Percentiles rank a stretch among this genome's conserved stretches.
Conservation (phyloP, 257 asterid species). For the Misopates orontium region DNA sequence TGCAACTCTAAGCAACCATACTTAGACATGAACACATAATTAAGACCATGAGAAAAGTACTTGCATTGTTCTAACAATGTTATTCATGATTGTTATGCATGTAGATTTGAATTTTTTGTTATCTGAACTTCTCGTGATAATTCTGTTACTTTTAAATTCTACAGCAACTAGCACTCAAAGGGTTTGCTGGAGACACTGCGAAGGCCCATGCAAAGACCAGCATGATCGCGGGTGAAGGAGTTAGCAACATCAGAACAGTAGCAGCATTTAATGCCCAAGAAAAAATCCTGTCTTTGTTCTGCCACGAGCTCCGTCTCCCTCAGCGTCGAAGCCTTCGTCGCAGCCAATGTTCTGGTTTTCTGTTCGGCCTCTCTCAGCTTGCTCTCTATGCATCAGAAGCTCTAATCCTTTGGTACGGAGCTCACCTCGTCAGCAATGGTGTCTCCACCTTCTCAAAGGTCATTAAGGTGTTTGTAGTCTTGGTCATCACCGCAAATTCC, state of each 20-base stretch:
- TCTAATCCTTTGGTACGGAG: slow-evolving; percentile 87
- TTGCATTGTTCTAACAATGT: not conserved
- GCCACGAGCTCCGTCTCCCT: slow-evolving; percentile 76
- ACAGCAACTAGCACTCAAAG: slow-evolving; percentile 96
- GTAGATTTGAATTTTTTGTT: not conserved
- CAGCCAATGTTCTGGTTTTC: slow-evolving; percentile 70
- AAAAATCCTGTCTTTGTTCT: slow-evolving; percentile 66
- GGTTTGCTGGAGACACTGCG: slow-evolving; percentile 98
- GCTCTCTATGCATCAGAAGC: slow-evolving; percentile 98
- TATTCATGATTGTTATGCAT: not conserved
- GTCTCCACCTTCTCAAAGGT: slow-evolving; percentile 88
- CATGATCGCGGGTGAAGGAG: slow-evolving; percentile 99
- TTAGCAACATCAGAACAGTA: slow-evolving; percentile 93
- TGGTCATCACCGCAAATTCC: slow-evolving; percentile 88
- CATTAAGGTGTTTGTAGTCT: slow-evolving; percentile 86
- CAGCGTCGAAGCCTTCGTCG: slow-evolving; percentile 68
- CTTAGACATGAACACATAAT: no score
- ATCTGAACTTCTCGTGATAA: not conserved
- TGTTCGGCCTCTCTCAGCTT: slow-evolving; percentile 93
- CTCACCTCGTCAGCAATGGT: slow-evolving; percentile 80
- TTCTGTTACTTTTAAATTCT: slow-evolving; percentile 6
- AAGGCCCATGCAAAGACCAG: slow-evolving; percentile 96
- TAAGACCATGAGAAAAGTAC: no score
- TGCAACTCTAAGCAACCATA: no score
- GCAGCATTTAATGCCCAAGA: slow-evolving; percentile 96